Evolutionary conservation across 2,329 filamentous ascomycete genomes (phyloP), one percentile per base, ranked within the genome.

Genomic region (Chrysosporium queenslandicum): DNA sequence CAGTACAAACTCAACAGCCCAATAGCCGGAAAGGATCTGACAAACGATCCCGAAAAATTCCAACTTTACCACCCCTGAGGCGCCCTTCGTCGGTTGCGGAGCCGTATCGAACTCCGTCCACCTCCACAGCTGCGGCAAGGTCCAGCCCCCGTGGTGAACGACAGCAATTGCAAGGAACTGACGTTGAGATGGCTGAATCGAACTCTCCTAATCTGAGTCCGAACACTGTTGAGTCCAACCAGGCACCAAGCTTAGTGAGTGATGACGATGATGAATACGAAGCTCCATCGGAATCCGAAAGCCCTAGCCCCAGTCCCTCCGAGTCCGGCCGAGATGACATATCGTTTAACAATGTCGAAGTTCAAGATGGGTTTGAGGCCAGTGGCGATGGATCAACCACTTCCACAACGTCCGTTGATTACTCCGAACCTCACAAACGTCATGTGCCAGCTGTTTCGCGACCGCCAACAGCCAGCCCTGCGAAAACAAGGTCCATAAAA

Each of bases 241-340:
- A 86, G 58, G 85, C 86, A 7, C 86, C 86, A 20, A 88, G 84
- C 60, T 75, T 90, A 46, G 85, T 89, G 63, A 87, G 85, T 68
- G 86, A 90, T 67, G 85, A n/a, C n/a, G n/a, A 88, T 63, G 83
- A 85, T 60, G 85, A 88, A 64, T 87, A 85, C 61, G 85, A 86
- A 59, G 82, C 63, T 12, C 68, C 84, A 52, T 86, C 83, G 1
- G 81, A 85, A 42, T 84, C 80, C 0, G 73, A 75, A 40, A 83
- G 80, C 3, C 80, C 80, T 27, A 67, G 64, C 12, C 66, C 71
- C 1, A 67, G 66, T 45, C 72, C 72, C 4, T 74, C 71, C 2
- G 70, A 71, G 34, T 68, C 68, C 14, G 70, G 78, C 34, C 81
- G 81, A 23, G 73, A 79, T n/a, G 79, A 79, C 21, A 65, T 70